Base-by-base conservation (phyloP, 768 basidiomycete species). In the Harrya chromipes region DNA sequence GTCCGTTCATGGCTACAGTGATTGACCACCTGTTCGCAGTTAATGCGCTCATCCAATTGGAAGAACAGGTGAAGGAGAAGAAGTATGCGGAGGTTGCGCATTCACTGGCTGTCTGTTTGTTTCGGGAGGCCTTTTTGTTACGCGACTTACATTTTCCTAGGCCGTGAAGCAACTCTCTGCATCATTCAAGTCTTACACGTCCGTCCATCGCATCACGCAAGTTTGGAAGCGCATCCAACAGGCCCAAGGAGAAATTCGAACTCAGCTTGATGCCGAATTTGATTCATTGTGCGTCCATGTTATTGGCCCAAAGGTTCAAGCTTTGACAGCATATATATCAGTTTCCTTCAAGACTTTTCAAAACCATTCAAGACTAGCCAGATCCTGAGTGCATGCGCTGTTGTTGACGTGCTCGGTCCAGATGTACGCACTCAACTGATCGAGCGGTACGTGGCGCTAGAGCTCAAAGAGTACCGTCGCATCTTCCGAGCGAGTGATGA, bases 401-500 rank as follows among this genome's bases (percentile, higher is more conserved):
- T 91, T 2, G 81, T 92, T 6, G 94, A 98, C 61, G 85, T 94
- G 1, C 74, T 98, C 1, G 94, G 94, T 1, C 71, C 75, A 6
- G 95, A 98, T 51, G 85, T 91, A 50, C 85, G 89, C 64, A 74
- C 67, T 10, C 84, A 88, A 48, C 78, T 97, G 47, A 76, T 98
- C 12, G 90, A 94, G 45, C 85, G 93, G 44, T 97, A 97, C 60
- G 84, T 91, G 19, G 82, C 87, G 10, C 77, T 94, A 14, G 91
- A 97, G 58, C 77, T 99, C 21, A 91, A 92, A 64, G 97, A 98
- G 65, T 99, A 98, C 65, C 85, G 94, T 11, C 85, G 94, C 19
- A 94, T 99, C 63, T 98, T 99, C 72, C 83, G 89, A 42, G 82
- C 89, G 7, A 85, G 84, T 6, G 94, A 97, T 55, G 97, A 98